Conservation (phyloP, 208 protist genomes). For the Kentomonas sorsogonicus region DNA sequence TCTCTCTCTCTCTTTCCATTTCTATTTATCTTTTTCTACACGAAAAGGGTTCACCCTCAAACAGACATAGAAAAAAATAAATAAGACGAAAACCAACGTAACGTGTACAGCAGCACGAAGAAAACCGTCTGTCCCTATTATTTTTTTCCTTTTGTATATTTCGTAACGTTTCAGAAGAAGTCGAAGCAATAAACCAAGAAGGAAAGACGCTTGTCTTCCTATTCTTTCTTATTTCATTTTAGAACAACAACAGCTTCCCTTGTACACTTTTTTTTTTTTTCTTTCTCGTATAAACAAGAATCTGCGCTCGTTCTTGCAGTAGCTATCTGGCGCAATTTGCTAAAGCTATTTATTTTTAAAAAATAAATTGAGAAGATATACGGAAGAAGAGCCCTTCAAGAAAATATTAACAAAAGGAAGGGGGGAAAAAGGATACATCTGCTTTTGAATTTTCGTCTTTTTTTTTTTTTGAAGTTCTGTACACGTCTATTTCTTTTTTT, state of each 20-base stretch:
- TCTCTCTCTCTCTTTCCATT: conserved; percentile 13
- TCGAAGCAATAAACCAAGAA: background rate
- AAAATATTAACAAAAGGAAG: too few species aligned
- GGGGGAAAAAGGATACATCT: too few species aligned
- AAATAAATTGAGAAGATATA: too few species aligned
- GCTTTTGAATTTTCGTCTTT: conserved; percentile 7
- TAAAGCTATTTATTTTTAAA: too few species aligned
- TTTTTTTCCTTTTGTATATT: conserved; percentile 5
- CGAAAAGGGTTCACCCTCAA: background rate
- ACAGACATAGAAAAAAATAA: background rate
- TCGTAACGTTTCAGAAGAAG: background rate
- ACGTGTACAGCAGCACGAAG: too few species aligned
- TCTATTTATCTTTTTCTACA: background rate
- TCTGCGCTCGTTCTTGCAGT: background rate
- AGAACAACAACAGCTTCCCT: too few species aligned
- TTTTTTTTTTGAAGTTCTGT: background rate
- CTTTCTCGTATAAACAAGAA: background rate
- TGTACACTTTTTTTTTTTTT: too few species aligned
- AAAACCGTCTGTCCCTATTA: background rate
- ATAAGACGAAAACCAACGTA: too few species aligned
- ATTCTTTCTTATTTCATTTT: background rate
- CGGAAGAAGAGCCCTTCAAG: too few species aligned
- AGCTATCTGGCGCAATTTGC: background rate
- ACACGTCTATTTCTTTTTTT: background rate
- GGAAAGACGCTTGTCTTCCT: background rate